These are phyloP conservation scores for Lachnellula subtilissima DNA, from an alignment of 2,329 filamentous ascomycete species.

Conservation along the genomic window DNA sequence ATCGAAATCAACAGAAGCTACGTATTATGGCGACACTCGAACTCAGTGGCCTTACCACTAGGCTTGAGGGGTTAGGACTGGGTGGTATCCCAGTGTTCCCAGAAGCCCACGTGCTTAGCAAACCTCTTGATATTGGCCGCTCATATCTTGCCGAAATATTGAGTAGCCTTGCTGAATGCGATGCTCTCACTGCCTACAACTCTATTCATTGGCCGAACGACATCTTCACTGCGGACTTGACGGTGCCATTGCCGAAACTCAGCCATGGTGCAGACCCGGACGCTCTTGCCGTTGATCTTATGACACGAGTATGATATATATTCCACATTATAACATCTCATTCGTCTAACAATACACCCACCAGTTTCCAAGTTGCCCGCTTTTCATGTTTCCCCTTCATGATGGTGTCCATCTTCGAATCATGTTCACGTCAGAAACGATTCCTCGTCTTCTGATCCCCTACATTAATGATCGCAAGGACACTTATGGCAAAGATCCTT, in stretches of 20 bases:
- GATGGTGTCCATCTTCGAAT: slow-evolving; percentile 59
- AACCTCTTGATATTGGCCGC: slow-evolving; percentile 12
- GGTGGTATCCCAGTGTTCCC: slow-evolving; percentile 6
- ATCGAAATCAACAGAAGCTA: neutral
- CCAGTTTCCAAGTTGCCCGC: slow-evolving; percentile 3
- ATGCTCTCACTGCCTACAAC: slow-evolving; percentile 1
- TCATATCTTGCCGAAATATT: slow-evolving; percentile 8
- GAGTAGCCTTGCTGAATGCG: slow-evolving; percentile 4
- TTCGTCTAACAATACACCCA: neutral
- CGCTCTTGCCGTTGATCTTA: slow-evolving; percentile 3
- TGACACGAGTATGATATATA: neutral
- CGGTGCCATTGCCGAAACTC: slow-evolving; percentile 6
- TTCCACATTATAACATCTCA: neutral
- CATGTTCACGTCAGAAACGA: slow-evolving; percentile 56
- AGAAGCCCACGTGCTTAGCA: slow-evolving; percentile 7
- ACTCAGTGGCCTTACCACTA: neutral
- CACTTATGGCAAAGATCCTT: slow-evolving; percentile 56
- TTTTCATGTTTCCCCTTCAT: slow-evolving; percentile 7
- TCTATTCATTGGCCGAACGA: slow-evolving; percentile 7
- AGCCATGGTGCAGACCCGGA: neutral
- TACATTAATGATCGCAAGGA: slow-evolving; percentile 53
- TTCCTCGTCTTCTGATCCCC: slow-evolving; percentile 53
- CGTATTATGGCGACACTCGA: slow-evolving; percentile 2
- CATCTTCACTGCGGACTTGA: slow-evolving; percentile 6
- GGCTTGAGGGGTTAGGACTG: slow-evolving; percentile 2